phyloP scores from a whole-genome alignment of 768 basidiomycete genomes.

The Xerocomellus amylosporus region DNA sequence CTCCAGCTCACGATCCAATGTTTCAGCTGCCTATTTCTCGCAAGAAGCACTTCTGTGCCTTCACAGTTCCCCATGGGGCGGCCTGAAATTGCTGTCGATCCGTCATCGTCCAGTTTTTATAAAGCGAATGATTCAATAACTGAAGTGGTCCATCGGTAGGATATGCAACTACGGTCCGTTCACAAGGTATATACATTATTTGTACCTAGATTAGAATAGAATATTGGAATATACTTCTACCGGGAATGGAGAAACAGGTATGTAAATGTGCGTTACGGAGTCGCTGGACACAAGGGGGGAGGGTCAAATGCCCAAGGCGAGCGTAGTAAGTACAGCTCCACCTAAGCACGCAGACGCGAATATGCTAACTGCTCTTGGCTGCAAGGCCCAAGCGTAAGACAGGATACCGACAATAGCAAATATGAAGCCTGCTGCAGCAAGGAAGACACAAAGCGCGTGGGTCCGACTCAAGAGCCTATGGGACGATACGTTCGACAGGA shows the following conservation, averaged over 20 bases:
- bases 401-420: constrained; percentile 50
- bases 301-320: constrained; percentile 10
- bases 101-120: no score
- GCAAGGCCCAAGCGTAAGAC: constrained; percentile 49
- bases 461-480: constrained; percentile 46
- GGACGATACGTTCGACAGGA: constrained; percentile 37
- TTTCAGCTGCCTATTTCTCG: no score
- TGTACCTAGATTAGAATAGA: neutral
- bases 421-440: constrained; percentile 48
- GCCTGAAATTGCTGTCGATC: no score
- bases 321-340: constrained; percentile 30
- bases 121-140: no score
- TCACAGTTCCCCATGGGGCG: no score
- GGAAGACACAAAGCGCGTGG: constrained; percentile 47
- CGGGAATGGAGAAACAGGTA: neutral
- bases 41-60: no score
- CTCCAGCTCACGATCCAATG: no score
- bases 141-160: neutral
- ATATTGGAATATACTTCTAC: neutral
- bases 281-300: neutral
- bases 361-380: constrained; percentile 44
- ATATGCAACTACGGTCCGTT: neutral
- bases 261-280: neutral
- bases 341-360: constrained; percentile 42
- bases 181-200: neutral